These are phyloP conservation scores for Violaceomyces palustris DNA, from an alignment of 1,284 basidiomycete species.

Conservation along the genomic window DNA sequence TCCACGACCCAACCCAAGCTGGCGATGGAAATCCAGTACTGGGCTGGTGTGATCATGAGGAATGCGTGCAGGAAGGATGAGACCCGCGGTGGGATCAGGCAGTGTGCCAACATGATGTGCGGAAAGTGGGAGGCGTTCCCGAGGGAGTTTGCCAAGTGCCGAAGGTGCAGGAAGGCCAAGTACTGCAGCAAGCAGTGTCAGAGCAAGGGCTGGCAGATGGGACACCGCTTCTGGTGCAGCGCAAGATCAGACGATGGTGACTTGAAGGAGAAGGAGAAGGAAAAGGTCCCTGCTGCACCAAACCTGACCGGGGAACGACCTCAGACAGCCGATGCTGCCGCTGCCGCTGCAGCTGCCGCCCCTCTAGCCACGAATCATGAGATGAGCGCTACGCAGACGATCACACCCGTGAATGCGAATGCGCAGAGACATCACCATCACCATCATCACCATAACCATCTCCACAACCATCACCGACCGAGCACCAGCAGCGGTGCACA, in stretches of 20 bases:
- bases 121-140: constrained; percentile 90
- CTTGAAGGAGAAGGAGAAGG: constrained; percentile 26
- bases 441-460: background rate
- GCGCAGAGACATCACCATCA: background rate
- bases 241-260: constrained; percentile 43
- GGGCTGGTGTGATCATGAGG: constrained; percentile 98
- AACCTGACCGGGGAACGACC: too few relatives aligned
- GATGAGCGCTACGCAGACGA: too few relatives aligned
- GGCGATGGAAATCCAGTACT: constrained; percentile 91
- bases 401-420: too few relatives aligned
- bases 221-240: constrained; percentile 68
- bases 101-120: constrained; percentile 88
- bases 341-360: too few relatives aligned
- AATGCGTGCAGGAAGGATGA: constrained; percentile 98
- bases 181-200: constrained; percentile 98
- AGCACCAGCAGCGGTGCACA: too few relatives aligned
- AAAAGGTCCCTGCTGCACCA: too few relatives aligned
- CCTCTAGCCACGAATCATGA: too few relatives aligned
- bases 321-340: too few relatives aligned
- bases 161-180: constrained; percentile 93
- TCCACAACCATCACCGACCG: constrained; percentile 1
- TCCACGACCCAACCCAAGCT: constrained; percentile 59
- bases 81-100: constrained; percentile 77
- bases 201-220: constrained; percentile 92
- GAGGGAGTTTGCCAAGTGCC: constrained; percentile 93